These are phyloP conservation scores for Fragaria vesca DNA, from an alignment of 306 rosid species.

Conservation along the genomic window DNA sequence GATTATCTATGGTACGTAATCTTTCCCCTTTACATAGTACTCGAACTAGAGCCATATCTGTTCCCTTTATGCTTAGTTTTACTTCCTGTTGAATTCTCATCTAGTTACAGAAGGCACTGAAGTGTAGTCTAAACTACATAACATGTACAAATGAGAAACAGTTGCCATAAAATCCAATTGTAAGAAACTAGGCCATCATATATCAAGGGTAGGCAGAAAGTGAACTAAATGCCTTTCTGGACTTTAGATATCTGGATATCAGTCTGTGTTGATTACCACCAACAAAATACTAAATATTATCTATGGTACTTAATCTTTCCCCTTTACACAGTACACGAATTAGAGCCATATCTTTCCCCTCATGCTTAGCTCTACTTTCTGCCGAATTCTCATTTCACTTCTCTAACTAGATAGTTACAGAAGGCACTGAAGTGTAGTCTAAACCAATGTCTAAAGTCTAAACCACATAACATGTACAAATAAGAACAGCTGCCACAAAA, in stretches of 20 bases:
- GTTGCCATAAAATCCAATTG: too few species aligned
- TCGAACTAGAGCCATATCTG: conserved; percentile 2
- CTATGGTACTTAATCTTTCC: conserved; percentile 3
- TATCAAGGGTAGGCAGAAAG: too few species aligned
- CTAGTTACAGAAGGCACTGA: background rate
- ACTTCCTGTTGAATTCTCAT: background rate
- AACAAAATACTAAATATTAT: conserved; percentile 10
- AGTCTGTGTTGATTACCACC: conserved; percentile 15
- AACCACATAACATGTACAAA: background rate
- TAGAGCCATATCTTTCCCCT: background rate
- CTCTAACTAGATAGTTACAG: background rate
- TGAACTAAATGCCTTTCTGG: too few species aligned
- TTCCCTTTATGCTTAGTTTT: background rate
- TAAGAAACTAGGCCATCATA: too few species aligned
- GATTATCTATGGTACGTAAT: conserved; percentile 8
- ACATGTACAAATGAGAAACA: too few species aligned
- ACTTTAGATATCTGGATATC: conserved; percentile 2
- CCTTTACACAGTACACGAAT: conserved; percentile 1
- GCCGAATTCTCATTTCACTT: background rate
- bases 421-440: background rate
- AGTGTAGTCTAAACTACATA: background rate
- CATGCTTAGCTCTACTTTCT: background rate
- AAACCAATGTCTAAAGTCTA: too few species aligned
- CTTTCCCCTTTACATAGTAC: conserved; percentile 9
- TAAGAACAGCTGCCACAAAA: background rate